Base-by-base conservation (phyloP, 768 basidiomycete species). In the Bullera alba region DNA sequence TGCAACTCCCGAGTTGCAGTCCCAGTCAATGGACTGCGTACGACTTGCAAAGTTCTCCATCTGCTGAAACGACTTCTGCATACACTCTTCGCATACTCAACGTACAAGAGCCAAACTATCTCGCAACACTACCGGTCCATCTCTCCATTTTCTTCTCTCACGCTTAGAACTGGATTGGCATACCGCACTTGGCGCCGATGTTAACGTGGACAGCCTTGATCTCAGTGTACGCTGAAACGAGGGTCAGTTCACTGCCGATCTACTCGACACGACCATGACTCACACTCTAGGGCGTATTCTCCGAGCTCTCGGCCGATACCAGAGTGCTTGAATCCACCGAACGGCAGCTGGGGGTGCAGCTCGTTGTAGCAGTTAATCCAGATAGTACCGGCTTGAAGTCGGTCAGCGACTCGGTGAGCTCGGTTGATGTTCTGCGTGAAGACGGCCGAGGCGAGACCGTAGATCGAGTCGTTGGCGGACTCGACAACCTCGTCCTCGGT, bases 401-500 rank as follows among this genome's bases (percentile, higher is more conserved):
- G 77, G 68, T 87, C 82, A 6, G 87, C 85, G 2, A 82, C 81
- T 51, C 76, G 74, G 47, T 92, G 73, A 0, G 86, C 88, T 23
- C 84, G 79, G 57, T 79, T 81, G 75, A 93, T 73, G 72, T 92
- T 78, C 63, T 81, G 77, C 29, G 85, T 83, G 78, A 69, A 69
- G 46, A 97, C 82, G 6, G 85, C 85, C 2, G 86, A 83, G 14
- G 88, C 89, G 38, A 95, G 80, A 51, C 92, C 92, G 71, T 92
- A 95, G 42, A 77, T 56, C 22, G 86, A 84, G 68, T 93, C 84
- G 73, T 99, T 99, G 23, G 89, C 93, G 15, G 89, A 73, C 35
- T 76, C 65, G 58, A 96, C 81, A 21, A 64, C 71, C 42, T 69
- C 70, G 45, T 85, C 93, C 71, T 95, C 92, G 5, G 85, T 84